A percentile compares a stretch with the other conserved stretches of the same genome.
Conservation (phyloP, 2,329 filamentous ascomycete species). For the Penicillium thymicola region DNA sequence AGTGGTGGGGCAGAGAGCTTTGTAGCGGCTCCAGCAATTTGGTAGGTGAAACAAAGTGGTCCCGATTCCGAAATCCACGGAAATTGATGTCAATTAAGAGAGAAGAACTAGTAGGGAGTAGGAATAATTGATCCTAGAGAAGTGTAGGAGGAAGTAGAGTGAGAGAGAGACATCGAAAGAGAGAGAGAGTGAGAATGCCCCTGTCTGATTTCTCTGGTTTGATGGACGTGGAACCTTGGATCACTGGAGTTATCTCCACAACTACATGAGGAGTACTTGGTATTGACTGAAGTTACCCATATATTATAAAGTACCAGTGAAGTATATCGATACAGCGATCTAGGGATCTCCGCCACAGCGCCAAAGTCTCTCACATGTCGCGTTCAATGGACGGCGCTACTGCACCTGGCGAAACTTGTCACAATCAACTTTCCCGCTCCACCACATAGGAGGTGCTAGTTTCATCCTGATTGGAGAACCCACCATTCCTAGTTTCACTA, state of each 20-base stretch:
- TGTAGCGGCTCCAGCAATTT: conserved; percentile 5
- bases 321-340: neutral
- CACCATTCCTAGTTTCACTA: conserved; percentile 14
- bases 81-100: neutral
- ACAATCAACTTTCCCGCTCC: conserved; percentile 20
- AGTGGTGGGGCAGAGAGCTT: conserved; percentile 8
- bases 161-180: too few relatives aligned
- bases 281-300: neutral
- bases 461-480: conserved; percentile 6
- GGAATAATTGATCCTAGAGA: neutral
- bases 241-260: conserved; percentile 3
- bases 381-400: conserved; percentile 16
- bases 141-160: neutral
- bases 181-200: neutral
- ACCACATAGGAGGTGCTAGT: conserved; percentile 1
- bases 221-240: conserved; percentile 10
- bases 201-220: conserved; percentile 5
- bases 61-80: neutral
- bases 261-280: neutral
- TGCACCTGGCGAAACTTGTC: conserved; percentile 20
- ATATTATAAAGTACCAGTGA: neutral
- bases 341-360: conserved; percentile 16
- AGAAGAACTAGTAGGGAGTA: neutral
- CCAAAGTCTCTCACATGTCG: conserved; percentile 14
- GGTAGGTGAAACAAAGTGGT: conserved; percentile 2